phyloP scores from a whole-genome alignment of 345 rosid species.

The Erysimum cheiranthoides region DNA sequence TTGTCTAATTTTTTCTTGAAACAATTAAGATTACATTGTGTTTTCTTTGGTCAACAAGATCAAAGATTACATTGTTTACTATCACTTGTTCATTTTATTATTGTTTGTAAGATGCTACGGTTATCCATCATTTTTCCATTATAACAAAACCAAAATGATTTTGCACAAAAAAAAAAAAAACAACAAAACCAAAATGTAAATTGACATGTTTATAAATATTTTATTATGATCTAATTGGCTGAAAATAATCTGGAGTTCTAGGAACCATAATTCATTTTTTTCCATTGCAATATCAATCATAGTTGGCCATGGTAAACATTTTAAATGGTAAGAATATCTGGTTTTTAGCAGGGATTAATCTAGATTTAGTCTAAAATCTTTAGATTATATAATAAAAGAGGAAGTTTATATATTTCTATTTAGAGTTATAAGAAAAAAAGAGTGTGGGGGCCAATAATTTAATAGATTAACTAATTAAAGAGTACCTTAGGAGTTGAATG shows the following conservation, averaged over 20 bases:
- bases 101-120: background rate
- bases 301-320: background rate
- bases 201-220: background rate
- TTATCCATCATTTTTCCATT: constrained; percentile 1
- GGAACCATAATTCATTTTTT: background rate
- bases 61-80: background rate
- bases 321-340: background rate
- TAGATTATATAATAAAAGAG: background rate
- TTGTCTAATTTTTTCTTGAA: background rate
- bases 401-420: background rate
- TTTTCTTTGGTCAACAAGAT: constrained; percentile 12
- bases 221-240: no score
- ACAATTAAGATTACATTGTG: background rate
- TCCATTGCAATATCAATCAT: background rate
- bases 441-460: background rate
- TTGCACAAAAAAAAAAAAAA: no score
- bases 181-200: background rate
- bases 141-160: constrained; percentile 3
- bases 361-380: no score
- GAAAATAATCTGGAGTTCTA: no score
- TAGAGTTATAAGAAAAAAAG: background rate
- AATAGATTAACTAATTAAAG: constrained; percentile 6
- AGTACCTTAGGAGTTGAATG: constrained; percentile 12
- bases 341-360: no score
- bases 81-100: background rate